phyloP scores from a whole-genome alignment of 768 basidiomycete species.

The Xanthoconium stramineum region DNA sequence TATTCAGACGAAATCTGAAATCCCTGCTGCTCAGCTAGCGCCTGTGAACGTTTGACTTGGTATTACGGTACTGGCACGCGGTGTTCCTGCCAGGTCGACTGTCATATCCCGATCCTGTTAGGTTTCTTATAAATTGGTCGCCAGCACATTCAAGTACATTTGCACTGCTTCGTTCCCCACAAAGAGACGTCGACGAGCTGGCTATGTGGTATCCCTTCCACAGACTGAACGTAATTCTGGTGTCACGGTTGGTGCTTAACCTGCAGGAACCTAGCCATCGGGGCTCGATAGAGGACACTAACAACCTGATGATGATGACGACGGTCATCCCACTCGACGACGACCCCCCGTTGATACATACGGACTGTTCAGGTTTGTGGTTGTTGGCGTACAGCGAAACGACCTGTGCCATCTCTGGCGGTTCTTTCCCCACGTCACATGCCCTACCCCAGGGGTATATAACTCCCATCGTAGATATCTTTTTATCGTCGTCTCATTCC shows the following conservation, averaged over 20 bases:
- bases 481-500: no score
- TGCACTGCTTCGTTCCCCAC: neutral
- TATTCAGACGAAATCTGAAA: neutral
- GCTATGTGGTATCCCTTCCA: no score
- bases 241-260: conserved; percentile 19
- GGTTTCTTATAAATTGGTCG: neutral
- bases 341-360: neutral
- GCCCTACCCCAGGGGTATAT: no score
- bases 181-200: neutral
- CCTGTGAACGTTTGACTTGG: conserved; percentile 3
- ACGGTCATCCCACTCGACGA: conserved; percentile 2
- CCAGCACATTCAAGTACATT: neutral
- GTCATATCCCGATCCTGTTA: neutral
- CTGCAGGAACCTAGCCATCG: neutral
- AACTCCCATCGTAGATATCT: no score
- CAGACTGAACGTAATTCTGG: conserved; percentile 15
- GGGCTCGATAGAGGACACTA: neutral
- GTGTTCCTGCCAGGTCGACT: neutral
- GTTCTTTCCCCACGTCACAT: no score
- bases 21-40: neutral
- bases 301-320: neutral
- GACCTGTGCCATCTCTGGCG: no score
- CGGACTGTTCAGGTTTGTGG: neutral
- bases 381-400: neutral
- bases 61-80: neutral